Base-by-base conservation (phyloP, 108 stramenopile genomes). In the Aurantiochytrium sp. region DNA sequence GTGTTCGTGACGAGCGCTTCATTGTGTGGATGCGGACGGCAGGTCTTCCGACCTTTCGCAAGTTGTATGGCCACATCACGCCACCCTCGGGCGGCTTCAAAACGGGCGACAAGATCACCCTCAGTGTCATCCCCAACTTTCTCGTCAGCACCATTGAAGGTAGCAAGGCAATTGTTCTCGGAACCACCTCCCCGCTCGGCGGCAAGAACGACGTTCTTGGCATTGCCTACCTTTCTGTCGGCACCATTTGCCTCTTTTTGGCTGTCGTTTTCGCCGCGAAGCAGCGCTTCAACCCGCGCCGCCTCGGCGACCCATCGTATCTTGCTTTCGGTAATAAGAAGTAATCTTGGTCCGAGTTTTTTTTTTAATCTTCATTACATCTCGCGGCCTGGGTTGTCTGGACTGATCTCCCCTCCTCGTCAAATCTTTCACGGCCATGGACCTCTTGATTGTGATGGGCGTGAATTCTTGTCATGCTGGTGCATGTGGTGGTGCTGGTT, bases 21-120 rank as follows among this genome's bases (percentile, higher is more conserved):
- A 94, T 98, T 6, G 98, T 99, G 6, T 99, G 99, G 99, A 99
- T 99, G 99, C 93, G 98, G 19, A 93, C 95, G 5, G 98, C 98
- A 4, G 96, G 96, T 1, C 89, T 96, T 12, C 96, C 98, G 2
- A 92, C 87, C 21, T 99, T 99, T 92, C 97, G 98, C 55, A 99
- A 99, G 90, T 93, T 99, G 14, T 99, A 99, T 90, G 99, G 98
- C 19, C 96, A 94, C 60, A 96, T 99, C 88, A n/a, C 35, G 2
- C 28, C 58, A 21, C 58, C 87, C 14, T 95, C 97, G 58, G 90
- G 93, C 72, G 94, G 93, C 44, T 94, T 99, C 64, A 95, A 95
- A 12, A 91, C 90, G 21, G 96, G 96, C 16, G 94, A 93, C 2
- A 89, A 59, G 35, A 57, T 98, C 5, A 91, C 91, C 5, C 96